phyloP scores from a whole-genome alignment of 768 basidiomycete genomes.

The Lepiota venenata region DNA sequence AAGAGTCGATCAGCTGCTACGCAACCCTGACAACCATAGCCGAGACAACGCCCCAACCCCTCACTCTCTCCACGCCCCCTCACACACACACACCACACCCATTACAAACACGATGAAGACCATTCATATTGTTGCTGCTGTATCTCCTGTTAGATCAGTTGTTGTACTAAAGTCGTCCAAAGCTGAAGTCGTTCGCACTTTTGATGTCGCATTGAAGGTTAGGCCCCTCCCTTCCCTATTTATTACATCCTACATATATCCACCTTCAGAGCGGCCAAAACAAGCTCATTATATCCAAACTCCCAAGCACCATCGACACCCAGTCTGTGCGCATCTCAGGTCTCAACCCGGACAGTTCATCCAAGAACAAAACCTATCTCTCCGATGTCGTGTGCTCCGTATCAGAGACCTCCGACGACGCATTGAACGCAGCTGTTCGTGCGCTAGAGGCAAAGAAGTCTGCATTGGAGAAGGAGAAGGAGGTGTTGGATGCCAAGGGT shows the following conservation, averaged over 20 bases:
- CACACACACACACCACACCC: background rate
- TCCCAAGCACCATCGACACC: constrained; percentile 48
- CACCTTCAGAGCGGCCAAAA: constrained; percentile 47
- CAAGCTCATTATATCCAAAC: constrained; percentile 44
- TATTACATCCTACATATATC: no score
- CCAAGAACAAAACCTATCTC: constrained; percentile 31
- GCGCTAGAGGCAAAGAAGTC: constrained; percentile 31
- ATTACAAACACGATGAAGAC: no score
- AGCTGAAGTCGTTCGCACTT: constrained; percentile 54
- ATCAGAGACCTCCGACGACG: constrained; percentile 18
- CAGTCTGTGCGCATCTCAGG: constrained; percentile 53
- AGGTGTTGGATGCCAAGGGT: constrained; percentile 37
- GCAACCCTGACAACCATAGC: no score
- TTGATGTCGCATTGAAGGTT: constrained; percentile 48
- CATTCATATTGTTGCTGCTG: constrained; percentile 27
- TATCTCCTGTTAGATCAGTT: constrained; percentile 48
- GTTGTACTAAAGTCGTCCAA: constrained; percentile 54
- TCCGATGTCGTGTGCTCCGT: constrained; percentile 54
- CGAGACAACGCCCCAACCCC: no score
- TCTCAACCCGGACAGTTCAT: constrained; percentile 27
- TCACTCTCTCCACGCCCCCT: no score
- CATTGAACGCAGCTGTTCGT: constrained; percentile 30
- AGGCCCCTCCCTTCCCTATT: no score
- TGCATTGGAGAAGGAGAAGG: constrained; percentile 33
- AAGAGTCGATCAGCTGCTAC: no score